A percentile compares a stretch with the other conserved stretches of the same genome.
Conservation (phyloP, 75 land plant genomes). For the Pinus tabuliformis region DNA sequence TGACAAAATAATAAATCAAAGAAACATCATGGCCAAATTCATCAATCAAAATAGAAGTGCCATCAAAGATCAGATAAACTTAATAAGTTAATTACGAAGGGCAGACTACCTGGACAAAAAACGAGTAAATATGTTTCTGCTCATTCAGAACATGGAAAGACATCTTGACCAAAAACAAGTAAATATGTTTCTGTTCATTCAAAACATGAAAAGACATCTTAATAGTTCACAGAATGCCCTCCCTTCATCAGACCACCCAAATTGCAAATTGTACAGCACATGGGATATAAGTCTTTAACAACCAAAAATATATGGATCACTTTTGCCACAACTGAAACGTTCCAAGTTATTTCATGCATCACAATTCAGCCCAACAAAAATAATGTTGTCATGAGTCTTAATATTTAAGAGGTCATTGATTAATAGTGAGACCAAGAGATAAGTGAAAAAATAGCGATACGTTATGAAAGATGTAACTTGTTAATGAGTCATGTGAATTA, state of each 20-base stretch:
- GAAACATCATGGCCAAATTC: not conserved
- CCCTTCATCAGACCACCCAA: not conserved
- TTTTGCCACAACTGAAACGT: not conserved
- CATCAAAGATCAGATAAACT: not conserved
- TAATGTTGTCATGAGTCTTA: too few relatives aligned
- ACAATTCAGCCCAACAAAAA: too few relatives aligned
- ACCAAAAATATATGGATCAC: not conserved
- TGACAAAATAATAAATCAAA: not conserved
- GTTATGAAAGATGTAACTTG: too few relatives aligned
- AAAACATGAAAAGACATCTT: not conserved
- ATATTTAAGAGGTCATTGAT: too few relatives aligned
- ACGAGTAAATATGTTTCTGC: not conserved
- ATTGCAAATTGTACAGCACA: not conserved
- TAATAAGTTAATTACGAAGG: not conserved
- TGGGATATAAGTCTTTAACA: not conserved
- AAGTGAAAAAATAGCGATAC: too few relatives aligned
- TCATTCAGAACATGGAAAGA: not conserved
- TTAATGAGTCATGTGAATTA: too few relatives aligned
- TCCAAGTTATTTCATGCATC: too few relatives aligned
- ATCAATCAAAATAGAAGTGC: not conserved
- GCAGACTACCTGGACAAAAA: not conserved
- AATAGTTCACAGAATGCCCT: not conserved
- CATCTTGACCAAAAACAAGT: not conserved
- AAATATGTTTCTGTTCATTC: not conserved
- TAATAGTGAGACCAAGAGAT: too few relatives aligned